Base-by-base conservation (phyloP, 768 basidiomycete genomes). In the Stropharia rugosoannulata region DNA sequence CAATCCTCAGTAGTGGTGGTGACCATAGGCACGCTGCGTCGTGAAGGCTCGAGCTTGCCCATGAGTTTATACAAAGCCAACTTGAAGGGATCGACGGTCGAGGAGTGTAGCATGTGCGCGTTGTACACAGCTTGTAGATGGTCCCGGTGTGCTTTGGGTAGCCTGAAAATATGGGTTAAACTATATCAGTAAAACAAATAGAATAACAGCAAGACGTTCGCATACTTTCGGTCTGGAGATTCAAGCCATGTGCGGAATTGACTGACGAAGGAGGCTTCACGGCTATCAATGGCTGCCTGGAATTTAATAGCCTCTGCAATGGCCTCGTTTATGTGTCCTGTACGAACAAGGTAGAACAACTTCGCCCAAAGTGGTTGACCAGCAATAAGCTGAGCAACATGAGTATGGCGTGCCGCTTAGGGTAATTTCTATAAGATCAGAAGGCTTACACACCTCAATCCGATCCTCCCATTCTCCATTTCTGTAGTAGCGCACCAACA, bases 1-100 rank as follows among this genome's bases (percentile, higher is more conserved):
- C 96, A 99, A 70, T 99, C 97, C 68, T 98, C 97, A 2, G 93
- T 95, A 1, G 95, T 95, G 9, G 82, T 82, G 0, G 95, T 98
- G 4, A 98, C 93, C 39, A 86, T 83, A 5, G 85, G 81, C 2
- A 95, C 86, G 63, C 84, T 89, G 46, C 94, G 81, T 54, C 90
- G 79, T 4, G 82, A 72, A 1, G 93, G 85, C 62, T 99, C 97
- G 50, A 96, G 81, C 63, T 90, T 90, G 42, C 94, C 96, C 79
- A 98, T 89, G 36, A 99, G 76, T 70, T 97, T 98, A 78, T 97
- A 98, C 32, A 99, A 70, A 0, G 95, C 95, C 51, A 95, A 85
- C 68, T 98, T 98, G 81, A 95, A 98, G 0, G 95, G 95, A 69
- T 98, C 97, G 13, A 86, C 85, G 2, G 87, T 88, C 16, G 89